Evolutionary conservation across 129 eudicot species (phyloP).

Genomic region (Dittrichia graveolens): DNA sequence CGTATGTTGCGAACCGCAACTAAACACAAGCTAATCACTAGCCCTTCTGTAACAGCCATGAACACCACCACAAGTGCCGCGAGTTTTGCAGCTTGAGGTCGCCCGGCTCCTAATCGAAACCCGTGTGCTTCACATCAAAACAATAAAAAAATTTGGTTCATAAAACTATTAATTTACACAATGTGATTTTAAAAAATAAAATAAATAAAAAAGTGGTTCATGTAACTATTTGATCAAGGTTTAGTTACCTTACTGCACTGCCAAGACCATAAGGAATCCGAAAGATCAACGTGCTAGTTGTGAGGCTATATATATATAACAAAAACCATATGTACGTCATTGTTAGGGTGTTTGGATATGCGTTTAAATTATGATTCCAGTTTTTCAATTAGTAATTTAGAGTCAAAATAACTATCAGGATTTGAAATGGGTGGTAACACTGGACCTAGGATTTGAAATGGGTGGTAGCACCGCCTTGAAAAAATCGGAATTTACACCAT

Average conservation of each 20-base stretch:
- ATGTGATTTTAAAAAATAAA: background rate
- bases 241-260: conserved; percentile 48
- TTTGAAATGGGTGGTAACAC: too few relatives aligned
- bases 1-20: conserved; percentile 26
- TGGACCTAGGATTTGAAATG: too few relatives aligned
- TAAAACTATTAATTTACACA: too few relatives aligned
- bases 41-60: conserved; percentile 39
- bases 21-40: conserved; percentile 30
- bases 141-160: background rate
- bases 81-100: conserved; percentile 38
- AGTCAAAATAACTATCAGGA: too few relatives aligned
- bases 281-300: conserved; percentile 41
- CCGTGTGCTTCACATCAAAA: conserved; percentile 37
- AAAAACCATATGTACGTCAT: background rate
- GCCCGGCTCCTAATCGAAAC: conserved; percentile 58
- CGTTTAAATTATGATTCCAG: too few relatives aligned
- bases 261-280: conserved; percentile 54
- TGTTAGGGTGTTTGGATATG: too few relatives aligned
- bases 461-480: too few relatives aligned
- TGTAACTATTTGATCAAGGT: background rate
- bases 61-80: conserved; percentile 36
- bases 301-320: conserved; percentile 34
- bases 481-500: too few relatives aligned
- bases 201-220: background rate
- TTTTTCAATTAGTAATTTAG: too few relatives aligned